Evolutionary conservation across 805 yeast genomes (phyloP), one percentile per base, ranked within the genome.

Genomic region (Candida boidinii): DNA sequence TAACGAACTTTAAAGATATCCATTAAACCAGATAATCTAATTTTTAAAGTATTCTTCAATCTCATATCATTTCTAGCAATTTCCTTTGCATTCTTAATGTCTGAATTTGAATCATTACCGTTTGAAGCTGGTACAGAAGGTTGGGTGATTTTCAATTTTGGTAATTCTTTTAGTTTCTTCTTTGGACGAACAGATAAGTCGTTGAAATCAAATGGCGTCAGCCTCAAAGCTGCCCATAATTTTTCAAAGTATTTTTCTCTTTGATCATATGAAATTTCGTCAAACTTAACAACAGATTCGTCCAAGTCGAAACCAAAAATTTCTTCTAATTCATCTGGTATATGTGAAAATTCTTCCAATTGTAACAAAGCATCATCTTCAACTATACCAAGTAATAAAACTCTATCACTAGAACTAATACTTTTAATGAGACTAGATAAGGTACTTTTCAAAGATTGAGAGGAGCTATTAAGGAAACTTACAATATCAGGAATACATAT

Each of bases 1-100:
- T 90, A 92, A 30, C 96, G 68, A 37, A 65, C 76, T 52, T 88
- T 87, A 63, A 90, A 82, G 16, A 84, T 58, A 42, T 92, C 97
- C 92, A 92, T 83, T 26, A 92, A 60, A 1, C 84, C 88, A 5
- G 94, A 79, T 20, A 92, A 64, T 54, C 83, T 87, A 37, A 92
- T 76, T 55, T 90, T 92, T 36, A 92, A 60, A 12, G 83, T 67
- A 53, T 90, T 90, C 53, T 87, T 87, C 38, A 90, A 61, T 46
- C 81, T 76, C 66, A 85, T 79, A 53, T 92, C 96, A 36, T 68
- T 67, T 30, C 39, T 42, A 8, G 49, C 48, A 10, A 37, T 20
- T 31, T 52, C 54, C 36, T 75, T 75, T 30, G 64, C 70, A 33
- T 68, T 70, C 39, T 67, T 25, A 6, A 13, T 26, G 23, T 17